These are phyloP conservation scores for Heterobasidion occidentale DNA, from an alignment of 1,284 basidiomycete genomes.

Conservation along the genomic window DNA sequence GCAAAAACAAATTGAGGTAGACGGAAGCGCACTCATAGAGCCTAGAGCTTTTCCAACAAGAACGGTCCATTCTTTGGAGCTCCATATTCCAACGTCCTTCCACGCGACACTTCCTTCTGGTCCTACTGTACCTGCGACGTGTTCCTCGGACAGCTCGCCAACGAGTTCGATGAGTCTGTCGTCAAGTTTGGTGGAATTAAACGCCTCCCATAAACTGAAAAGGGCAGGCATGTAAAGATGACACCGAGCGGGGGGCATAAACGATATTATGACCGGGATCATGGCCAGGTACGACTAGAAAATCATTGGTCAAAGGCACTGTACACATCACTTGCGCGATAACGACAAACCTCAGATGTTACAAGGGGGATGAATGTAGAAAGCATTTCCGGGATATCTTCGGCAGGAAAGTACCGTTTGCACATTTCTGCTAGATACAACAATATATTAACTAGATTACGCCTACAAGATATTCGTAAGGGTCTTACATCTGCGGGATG, in stretches of 20 bases:
- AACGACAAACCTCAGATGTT: conserved; percentile 47
- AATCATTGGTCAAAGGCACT: conserved; percentile 5
- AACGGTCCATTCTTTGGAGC: conserved; percentile 77
- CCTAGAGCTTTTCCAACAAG: conserved; percentile 84
- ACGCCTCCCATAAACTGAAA: conserved; percentile 82
- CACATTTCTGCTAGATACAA: conserved; percentile 67
- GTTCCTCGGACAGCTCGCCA: conserved; percentile 71
- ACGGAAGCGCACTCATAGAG: conserved; percentile 67
- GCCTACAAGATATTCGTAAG: conserved; percentile 25
- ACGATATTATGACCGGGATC: conserved; percentile 67
- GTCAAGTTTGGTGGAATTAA: conserved; percentile 76
- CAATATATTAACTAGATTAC: conserved; percentile 62
- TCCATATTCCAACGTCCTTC: conserved; percentile 87
- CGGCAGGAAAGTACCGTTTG: conserved; percentile 61
- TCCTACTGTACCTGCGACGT: conserved; percentile 55
- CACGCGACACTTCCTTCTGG: conserved; percentile 49
- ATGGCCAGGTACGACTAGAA: conserved; percentile 55
- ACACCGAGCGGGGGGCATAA: conserved; percentile 64
- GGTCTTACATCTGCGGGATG: conserved; percentile 9
- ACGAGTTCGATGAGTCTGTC: conserved; percentile 82
- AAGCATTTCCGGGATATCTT: conserved; percentile 68
- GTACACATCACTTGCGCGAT: neutral
- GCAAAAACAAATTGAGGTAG: conserved; percentile 5
- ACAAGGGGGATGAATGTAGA: conserved; percentile 61
- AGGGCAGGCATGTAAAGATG: conserved; percentile 66